These are phyloP conservation scores for Clonostachys chloroleuca DNA, from an alignment of 2,329 filamentous ascomycete genomes.

Conservation along the genomic window DNA sequence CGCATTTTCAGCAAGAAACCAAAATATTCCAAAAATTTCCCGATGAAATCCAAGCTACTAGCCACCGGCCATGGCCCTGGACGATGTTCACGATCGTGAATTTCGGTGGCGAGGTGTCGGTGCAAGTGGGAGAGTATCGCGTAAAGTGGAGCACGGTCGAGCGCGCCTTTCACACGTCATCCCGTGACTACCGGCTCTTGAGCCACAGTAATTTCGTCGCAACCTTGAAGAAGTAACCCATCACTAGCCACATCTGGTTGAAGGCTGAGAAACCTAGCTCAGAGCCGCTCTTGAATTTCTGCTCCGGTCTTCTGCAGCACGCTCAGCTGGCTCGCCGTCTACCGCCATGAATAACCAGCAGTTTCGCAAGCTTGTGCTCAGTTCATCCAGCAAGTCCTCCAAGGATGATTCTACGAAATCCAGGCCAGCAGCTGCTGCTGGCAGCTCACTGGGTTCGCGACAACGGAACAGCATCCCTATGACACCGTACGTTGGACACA, in stretches of 20 bases:
- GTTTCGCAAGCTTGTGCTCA: conserved; percentile 75
- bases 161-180: conserved; percentile 30
- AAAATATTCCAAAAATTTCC: no score
- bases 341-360: conserved; percentile 86
- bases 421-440: conserved; percentile 17
- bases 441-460: conserved; percentile 66
- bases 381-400: conserved; percentile 11
- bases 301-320: no score
- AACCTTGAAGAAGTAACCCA: neutral
- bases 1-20: no score
- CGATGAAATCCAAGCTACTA: no score
- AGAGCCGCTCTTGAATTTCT: neutral
- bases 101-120: neutral
- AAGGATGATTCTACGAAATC: conserved; percentile 2
- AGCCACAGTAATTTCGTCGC: conserved; percentile 5
- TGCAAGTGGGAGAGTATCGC: conserved; percentile 1
- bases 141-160: conserved; percentile 7
- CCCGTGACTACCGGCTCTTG: conserved; percentile 21
- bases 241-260: neutral
- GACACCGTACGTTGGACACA: conserved; percentile 67
- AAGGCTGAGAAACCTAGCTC: neutral
- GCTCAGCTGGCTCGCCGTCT: no score
- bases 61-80: no score
- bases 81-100: no score
- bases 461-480: conserved; percentile 82